Evolutionary conservation across 176 grass and related monocot species (phyloP).

Genomic region (Musa beccarii): DNA sequence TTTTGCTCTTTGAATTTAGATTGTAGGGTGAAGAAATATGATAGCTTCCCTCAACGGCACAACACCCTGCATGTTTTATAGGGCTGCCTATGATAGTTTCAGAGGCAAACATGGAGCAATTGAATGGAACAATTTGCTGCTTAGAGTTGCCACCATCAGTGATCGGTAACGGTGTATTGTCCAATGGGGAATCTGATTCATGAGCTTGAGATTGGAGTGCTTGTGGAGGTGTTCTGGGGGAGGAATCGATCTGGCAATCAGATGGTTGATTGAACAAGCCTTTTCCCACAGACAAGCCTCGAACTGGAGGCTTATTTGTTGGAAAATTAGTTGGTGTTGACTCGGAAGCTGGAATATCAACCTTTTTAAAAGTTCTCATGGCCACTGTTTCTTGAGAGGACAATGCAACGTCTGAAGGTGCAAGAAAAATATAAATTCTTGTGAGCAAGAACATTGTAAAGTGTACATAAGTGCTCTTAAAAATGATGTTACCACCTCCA

Average conservation of each 20-base stretch:
- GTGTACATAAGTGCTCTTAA: neutral
- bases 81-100: constrained; percentile 76
- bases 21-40: constrained; percentile 73
- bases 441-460: neutral
- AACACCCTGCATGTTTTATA: constrained; percentile 60
- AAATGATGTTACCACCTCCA: constrained; percentile 17
- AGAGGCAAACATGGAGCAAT: constrained; percentile 76
- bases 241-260: constrained; percentile 30
- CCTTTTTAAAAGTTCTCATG: constrained; percentile 13
- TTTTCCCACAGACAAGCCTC: constrained; percentile 50
- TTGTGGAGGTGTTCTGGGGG: constrained; percentile 38
- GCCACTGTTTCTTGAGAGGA: constrained; percentile 1
- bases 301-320: constrained; percentile 12
- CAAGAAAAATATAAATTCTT: neutral
- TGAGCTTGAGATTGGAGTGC: constrained; percentile 10
- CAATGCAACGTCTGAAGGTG: constrained; percentile 33
- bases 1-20: constrained; percentile 43
- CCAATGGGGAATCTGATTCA: constrained; percentile 3
- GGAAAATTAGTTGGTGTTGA: constrained; percentile 19
- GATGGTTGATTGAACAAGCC: constrained; percentile 41
- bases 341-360: constrained; percentile 14
- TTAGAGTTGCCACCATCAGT: constrained; percentile 14
- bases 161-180: constrained; percentile 11
- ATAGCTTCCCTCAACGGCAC: constrained; percentile 74
- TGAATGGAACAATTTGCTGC: constrained; percentile 31